Evolutionary conservation across 768 basidiomycete genomes (phyloP).

Genomic region (Russula abietina): DNA sequence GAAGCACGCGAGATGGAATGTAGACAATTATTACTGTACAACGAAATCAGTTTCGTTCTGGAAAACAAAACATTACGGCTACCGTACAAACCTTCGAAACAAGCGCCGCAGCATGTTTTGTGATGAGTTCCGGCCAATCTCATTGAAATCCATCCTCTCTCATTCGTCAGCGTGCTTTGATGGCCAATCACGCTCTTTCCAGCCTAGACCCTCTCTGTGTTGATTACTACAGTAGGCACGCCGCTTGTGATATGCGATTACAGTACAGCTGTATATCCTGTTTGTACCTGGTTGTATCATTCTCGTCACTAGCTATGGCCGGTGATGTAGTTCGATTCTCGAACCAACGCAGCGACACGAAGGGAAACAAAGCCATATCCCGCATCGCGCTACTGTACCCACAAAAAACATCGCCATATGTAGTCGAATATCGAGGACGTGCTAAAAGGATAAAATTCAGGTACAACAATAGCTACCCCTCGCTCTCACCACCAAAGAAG

Average conservation of each 20-base stretch:
- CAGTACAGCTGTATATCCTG: background rate
- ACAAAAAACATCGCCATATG: background rate
- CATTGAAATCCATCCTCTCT: constrained; percentile 24
- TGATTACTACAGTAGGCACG: too few relatives aligned
- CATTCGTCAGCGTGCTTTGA: constrained; percentile 19
- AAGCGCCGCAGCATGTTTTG: constrained; percentile 35
- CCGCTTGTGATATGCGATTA: background rate
- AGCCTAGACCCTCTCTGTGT: background rate
- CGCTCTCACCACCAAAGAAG: constrained; percentile 10
- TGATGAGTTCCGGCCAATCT: background rate
- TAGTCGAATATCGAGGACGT: background rate
- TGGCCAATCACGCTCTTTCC: constrained; percentile 17
- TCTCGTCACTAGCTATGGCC: background rate
- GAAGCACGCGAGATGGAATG: constrained; percentile 30
- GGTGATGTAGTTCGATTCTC: background rate
- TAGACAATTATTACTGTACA: too few relatives aligned
- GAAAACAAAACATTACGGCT: constrained; percentile 37
- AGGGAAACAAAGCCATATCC: background rate
- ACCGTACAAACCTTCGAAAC: constrained; percentile 45
- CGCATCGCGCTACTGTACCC: background rate
- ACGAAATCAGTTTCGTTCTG: constrained; percentile 27
- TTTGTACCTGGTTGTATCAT: background rate
- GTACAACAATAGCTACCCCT: background rate
- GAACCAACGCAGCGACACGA: background rate
- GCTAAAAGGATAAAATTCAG: background rate